Evolutionary conservation across 148 eudicot genomes (phyloP).

Genomic region (Rhododendron ferrugineum): DNA sequence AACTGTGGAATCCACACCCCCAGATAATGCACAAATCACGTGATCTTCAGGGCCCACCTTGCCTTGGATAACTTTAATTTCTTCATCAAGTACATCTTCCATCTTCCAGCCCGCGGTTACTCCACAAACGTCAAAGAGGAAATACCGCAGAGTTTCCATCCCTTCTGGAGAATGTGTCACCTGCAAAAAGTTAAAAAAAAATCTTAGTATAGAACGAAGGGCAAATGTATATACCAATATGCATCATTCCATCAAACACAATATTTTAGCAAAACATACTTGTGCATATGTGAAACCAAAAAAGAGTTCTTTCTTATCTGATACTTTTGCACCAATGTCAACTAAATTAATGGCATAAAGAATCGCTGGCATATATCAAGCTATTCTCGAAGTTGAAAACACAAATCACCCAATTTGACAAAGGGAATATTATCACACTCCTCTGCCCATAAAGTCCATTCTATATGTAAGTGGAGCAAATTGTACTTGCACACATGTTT

Average conservation of each 20-base stretch:
- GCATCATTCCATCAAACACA: neutral
- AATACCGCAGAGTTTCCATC: constrained; percentile 73
- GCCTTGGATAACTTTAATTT: constrained; percentile 54
- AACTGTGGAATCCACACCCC: constrained; percentile 97
- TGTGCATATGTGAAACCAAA: neutral
- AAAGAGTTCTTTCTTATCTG: neutral
- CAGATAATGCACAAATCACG: constrained; percentile 94
- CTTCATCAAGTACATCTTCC: constrained; percentile 90
- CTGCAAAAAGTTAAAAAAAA: constrained; percentile 28
- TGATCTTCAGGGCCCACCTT: constrained; percentile 81
- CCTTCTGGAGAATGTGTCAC: constrained; percentile 97
- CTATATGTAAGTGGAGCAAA: neutral
- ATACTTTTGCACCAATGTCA: neutral
- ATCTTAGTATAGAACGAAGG: constrained; percentile 1
- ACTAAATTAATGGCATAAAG: no score
- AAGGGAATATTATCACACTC: neutral
- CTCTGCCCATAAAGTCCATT: neutral
- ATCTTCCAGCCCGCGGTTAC: constrained; percentile 79
- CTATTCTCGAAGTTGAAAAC: neutral
- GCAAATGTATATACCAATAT: neutral
- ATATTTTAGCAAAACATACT: neutral
- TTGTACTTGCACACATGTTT: neutral
- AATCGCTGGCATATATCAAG: neutral
- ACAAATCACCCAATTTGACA: neutral
- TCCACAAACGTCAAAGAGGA: constrained; percentile 81